Evolutionary conservation across 1,139 yeast genomes (phyloP), one percentile per base, ranked within the genome.

Genomic region (Pichia sp.): DNA sequence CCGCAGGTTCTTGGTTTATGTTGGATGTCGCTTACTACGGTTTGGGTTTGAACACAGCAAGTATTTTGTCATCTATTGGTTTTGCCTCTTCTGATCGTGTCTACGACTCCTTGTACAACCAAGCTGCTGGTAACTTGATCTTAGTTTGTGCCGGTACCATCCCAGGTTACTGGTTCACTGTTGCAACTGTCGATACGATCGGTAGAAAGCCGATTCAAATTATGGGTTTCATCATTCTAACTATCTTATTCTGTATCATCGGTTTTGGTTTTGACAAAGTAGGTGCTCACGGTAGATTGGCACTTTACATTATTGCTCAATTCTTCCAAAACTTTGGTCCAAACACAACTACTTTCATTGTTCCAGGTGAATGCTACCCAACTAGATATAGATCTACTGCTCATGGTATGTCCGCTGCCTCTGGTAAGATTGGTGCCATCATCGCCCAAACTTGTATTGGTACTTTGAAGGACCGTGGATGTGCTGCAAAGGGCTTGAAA

Each of bases 341-440:
- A 67, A 93, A 93, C 78, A 81, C 91, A 55, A 95, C 98, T 49
- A 93, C 99, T 55, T 93, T 93, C 73, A 80, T 93, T 66, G 82
- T 89, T 63, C 98, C 99, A 46, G 99, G 98, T 71, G 99, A 93
- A 76, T 80, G 85, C 66, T 93, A 79, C 87, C 99, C 99, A 68
- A 93, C 99, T 47, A 82, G 95, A 73, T 89, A 90, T 75, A 88
- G 99, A 82, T 93, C 98, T 43, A 85, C 97, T 60, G 97, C 98
- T 50, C 99, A 93, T 69, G 99, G 99, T 78, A 75, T 93, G 60
- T 88, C 96, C 61, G 99, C 99, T 61, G 98, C 96, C 50, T 71
- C 83, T 48, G 99, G 99, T 79, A 93, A 93, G 75, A 76, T 87
- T 60, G 99, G 99, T 75, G 98, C 99, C 56, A 88, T 93, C 62